These are phyloP conservation scores for Silene noctiflora DNA, from an alignment of 179 eudicot species.

Conservation along the genomic window DNA sequence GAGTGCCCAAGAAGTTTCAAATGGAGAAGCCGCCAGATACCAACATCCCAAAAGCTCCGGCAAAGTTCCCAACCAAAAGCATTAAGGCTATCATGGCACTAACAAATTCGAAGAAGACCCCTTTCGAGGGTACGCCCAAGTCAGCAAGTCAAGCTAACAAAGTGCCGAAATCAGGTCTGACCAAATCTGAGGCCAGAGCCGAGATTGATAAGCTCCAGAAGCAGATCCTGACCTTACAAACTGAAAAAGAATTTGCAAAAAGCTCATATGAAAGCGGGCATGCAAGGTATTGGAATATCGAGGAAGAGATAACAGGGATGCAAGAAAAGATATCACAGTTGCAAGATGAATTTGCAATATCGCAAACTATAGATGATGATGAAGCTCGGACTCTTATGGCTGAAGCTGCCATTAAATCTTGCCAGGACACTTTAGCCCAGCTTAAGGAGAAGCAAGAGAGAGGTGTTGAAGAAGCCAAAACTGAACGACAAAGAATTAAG, in stretches of 20 bases:
- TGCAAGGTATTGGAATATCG: constrained; percentile 63
- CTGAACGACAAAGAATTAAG: constrained; percentile 51
- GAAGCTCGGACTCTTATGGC: constrained; percentile 86
- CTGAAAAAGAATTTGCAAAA: constrained; percentile 78
- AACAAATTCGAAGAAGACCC: constrained; percentile 28
- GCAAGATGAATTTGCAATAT: constrained; percentile 70
- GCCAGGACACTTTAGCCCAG: constrained; percentile 57
- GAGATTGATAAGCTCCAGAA: constrained; percentile 87
- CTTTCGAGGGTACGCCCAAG: constrained; percentile 25
- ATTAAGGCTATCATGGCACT: constrained; percentile 46
- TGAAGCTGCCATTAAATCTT: constrained; percentile 71
- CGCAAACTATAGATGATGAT: constrained; percentile 61
- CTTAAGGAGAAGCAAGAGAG: constrained; percentile 67
- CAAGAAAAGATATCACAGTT: constrained; percentile 60
- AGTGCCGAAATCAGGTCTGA: constrained; percentile 54
- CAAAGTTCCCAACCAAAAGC: constrained; percentile 42
- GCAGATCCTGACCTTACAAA: constrained; percentile 64
- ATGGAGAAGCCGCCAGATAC: constrained; percentile 20
- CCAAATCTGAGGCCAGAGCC: constrained; percentile 50
- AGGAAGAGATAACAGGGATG: constrained; percentile 49
- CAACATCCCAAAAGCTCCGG: constrained; percentile 52
- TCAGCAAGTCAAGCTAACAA: constrained; percentile 19
- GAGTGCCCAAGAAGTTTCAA: constrained; percentile 25
- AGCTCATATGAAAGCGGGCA: constrained; percentile 77
- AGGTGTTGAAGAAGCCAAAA: constrained; percentile 44